phyloP scores from a whole-genome alignment of 2,329 filamentous ascomycete genomes.

The Fusarium buharicum region DNA sequence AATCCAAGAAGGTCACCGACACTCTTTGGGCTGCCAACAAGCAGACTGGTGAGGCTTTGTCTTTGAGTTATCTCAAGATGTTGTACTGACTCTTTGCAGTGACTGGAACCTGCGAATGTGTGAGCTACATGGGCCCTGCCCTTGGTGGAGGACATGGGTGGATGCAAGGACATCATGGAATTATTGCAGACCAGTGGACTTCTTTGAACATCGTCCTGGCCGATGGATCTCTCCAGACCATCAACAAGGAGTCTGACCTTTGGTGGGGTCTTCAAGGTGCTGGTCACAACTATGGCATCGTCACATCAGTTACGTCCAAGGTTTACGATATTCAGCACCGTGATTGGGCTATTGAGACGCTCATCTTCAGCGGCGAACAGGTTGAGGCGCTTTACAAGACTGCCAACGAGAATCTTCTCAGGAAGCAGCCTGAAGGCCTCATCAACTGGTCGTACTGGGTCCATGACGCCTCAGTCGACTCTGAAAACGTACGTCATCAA shows the following conservation, averaged over 20 bases:
- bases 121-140: conserved; percentile 46
- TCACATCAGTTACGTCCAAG: conserved; percentile 47
- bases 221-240: conserved; percentile 41
- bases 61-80: not conserved
- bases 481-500: conserved; percentile 50
- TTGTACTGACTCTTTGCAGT: conserved; percentile 16
- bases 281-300: conserved; percentile 51
- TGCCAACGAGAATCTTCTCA: conserved; percentile 58
- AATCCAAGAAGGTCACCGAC: conserved; percentile 58
- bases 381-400: conserved; percentile 59
- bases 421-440: conserved; percentile 56
- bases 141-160: conserved; percentile 49
- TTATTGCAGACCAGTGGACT: conserved; percentile 50
- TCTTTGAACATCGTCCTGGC: conserved; percentile 49
- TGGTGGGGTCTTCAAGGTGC: conserved; percentile 52
- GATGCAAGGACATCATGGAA: conserved; percentile 46
- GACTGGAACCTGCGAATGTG: conserved; percentile 44
- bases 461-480: conserved; percentile 54
- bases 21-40: conserved; percentile 62
- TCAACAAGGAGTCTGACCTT: conserved; percentile 45
- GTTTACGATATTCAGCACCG: conserved; percentile 45
- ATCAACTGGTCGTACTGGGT: conserved; percentile 63
- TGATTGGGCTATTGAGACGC: conserved; percentile 48
- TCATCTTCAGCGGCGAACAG: conserved; percentile 60
- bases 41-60: conserved; percentile 54